Evolutionary conservation across 2,329 filamentous ascomycete genomes (phyloP).

Genomic region (Alternaria triticina): DNA sequence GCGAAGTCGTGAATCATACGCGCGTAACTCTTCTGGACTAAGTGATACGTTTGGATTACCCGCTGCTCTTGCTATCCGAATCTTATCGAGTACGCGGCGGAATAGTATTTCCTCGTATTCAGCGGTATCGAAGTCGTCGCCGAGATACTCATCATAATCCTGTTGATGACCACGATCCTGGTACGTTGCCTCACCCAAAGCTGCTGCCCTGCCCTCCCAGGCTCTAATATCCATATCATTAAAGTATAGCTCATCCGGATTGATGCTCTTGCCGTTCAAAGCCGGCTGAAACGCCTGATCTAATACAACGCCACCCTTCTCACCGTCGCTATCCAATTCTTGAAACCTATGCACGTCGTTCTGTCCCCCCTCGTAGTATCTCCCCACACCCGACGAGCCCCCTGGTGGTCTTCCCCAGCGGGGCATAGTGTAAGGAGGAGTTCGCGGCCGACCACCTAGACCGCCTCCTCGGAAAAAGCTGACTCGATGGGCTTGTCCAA

Average conservation of each 20-base stretch:
- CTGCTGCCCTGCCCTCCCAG: constrained; percentile 47
- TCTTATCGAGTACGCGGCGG: constrained; percentile 78
- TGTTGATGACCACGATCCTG: constrained; percentile 59
- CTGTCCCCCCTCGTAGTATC: constrained; percentile 56
- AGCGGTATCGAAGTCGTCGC: too few relatives aligned
- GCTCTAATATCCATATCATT: constrained; percentile 56
- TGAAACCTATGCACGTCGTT: constrained; percentile 63
- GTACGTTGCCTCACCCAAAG: constrained; percentile 56
- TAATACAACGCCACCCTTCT: constrained; percentile 54
- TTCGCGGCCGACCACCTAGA: constrained; percentile 99
- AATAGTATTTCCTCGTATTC: constrained; percentile 76
- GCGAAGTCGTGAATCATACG: constrained; percentile 72
- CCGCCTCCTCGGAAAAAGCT: constrained; percentile 99
- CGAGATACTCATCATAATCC: constrained; percentile 55
- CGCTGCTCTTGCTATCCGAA: constrained; percentile 76
- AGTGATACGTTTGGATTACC: constrained; percentile 82
- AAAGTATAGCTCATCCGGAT: constrained; percentile 57
- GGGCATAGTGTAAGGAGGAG: constrained; percentile 93
- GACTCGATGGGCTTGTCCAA: constrained; percentile 99
- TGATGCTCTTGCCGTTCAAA: constrained; percentile 41
- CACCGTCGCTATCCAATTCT: constrained; percentile 66
- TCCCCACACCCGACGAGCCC: constrained; percentile 62
- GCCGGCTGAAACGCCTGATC: constrained; percentile 47
- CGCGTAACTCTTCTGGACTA: constrained; percentile 78
- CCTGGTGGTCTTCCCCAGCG: constrained; percentile 99